Base-by-base conservation (phyloP, 2,329 filamentous ascomycete species). In the Xylariaceae sp. region DNA sequence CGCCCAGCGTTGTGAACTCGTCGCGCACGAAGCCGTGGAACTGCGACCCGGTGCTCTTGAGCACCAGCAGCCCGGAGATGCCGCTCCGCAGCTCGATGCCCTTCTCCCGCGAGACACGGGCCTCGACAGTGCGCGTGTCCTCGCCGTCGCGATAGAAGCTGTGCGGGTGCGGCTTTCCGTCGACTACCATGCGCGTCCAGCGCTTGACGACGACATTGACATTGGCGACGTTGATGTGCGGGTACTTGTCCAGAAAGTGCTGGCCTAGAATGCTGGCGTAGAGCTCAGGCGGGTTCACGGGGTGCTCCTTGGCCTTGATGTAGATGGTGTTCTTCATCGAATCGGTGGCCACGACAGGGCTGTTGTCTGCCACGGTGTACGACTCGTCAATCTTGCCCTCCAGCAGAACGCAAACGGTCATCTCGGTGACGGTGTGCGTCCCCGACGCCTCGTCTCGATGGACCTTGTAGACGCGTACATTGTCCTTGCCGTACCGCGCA, bases 241-340 rank as follows among this genome's bases (percentile, higher is more conserved):
- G 63, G 73, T 98, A 98, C 48, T 74, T 87, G 56, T 87, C 77
- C 61, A 96, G 69, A 71, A 97, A 97, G 74, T 98, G 93, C 52
- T 81, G 77, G 55, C 87, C 89, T 39, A 98, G 73, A 55, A 87
- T 85, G 57, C 84, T 79, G 52, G 87, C 91, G 64, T 88, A 98
- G 49, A 95, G 81, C 73, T 98, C 93, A 0, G 93, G 91, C 13
- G 93, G 90, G 54, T 84, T 89, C 56, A 98, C 86, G 26, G 90
- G 87, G 71, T 94, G 76, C 69, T 94, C 85, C 72, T 95, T 96
- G 60, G 93, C 91, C 61, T 88, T 85, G 69, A 98, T 89, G 74
- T 93, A 95, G 62, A 87, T 83, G 56, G 87, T 97, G 71, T 98
- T 95, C 74, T 98, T 98, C 72, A 97, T 95, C 19, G 89, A 91